Evolutionary conservation across 495 filamentous ascomycete species (phyloP).

Genomic region (Xylona heveae): DNA sequence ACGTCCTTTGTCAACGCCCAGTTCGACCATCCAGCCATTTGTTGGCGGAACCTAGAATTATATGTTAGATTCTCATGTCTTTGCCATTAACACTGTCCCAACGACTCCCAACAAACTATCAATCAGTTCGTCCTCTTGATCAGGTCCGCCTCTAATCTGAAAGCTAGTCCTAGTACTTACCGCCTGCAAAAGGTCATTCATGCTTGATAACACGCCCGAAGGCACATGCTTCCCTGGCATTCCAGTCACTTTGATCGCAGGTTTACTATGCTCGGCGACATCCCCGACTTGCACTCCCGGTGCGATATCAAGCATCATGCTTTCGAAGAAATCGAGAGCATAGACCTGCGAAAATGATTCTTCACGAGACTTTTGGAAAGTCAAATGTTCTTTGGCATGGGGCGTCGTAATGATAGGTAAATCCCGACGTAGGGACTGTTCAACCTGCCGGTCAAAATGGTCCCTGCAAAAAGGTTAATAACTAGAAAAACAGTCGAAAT

Average conservation of each 20-base stretch:
- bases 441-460: conserved; percentile 42
- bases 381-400: conserved; percentile 34
- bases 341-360: conserved; percentile 33
- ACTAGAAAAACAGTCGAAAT: not conserved
- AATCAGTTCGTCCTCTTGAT: no score
- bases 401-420: conserved; percentile 45
- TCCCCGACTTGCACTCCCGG: not conserved
- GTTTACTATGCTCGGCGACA: conserved; percentile 2
- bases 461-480: conserved; percentile 16
- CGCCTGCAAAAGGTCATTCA: conserved; percentile 36
- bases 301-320: conserved; percentile 26
- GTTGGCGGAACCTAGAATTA: conserved; percentile 33
- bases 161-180: no score
- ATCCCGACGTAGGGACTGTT: conserved; percentile 30
- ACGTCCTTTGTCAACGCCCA: conserved; percentile 19
- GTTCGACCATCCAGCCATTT: conserved; percentile 52
- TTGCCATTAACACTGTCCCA: not conserved
- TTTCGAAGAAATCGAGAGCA: conserved; percentile 33
- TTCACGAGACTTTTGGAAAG: conserved; percentile 11
- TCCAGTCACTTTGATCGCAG: conserved; percentile 33
- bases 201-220: conserved; percentile 20
- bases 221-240: conserved; percentile 57
- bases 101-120: not conserved
- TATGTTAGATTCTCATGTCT: not conserved
- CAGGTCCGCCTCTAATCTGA: no score